Evolutionary conservation across 179 eudicot species (phyloP).

Genomic region (Drosera spatulata): DNA sequence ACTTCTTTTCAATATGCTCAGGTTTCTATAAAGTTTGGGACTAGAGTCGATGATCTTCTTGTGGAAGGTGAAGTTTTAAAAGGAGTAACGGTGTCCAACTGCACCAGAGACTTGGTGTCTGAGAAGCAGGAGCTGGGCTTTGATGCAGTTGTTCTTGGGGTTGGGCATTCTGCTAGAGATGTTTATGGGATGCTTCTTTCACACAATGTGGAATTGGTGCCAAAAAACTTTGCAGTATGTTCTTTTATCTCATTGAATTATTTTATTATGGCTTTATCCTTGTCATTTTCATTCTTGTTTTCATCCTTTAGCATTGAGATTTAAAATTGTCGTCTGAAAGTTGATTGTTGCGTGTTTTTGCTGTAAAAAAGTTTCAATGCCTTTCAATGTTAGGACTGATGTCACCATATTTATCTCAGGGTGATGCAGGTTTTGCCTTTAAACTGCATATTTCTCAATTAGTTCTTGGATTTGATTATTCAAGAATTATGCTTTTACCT

Average conservation of each 20-base stretch:
- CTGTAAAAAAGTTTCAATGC: neutral
- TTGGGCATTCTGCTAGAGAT: conserved; percentile 98
- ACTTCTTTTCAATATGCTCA: conserved; percentile 13
- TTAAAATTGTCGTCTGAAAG: too few species aligned
- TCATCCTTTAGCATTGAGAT: neutral
- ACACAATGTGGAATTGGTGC: conserved; percentile 57
- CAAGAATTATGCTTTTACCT: too few species aligned
- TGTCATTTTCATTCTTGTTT: neutral
- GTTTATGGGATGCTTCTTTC: conserved; percentile 85
- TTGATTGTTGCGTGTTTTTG: neutral
- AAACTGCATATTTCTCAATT: too few species aligned
- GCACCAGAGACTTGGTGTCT: conserved; percentile 18
- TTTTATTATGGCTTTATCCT: too few species aligned
- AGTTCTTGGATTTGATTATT: too few species aligned
- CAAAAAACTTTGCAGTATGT: conserved; percentile 91
- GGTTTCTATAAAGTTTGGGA: conserved; percentile 83
- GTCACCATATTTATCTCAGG: too few species aligned
- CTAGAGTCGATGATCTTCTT: conserved; percentile 85
- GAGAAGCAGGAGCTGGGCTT: conserved; percentile 36
- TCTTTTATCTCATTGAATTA: neutral
- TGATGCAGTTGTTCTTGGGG: conserved; percentile 93
- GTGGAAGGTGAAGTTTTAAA: conserved; percentile 43
- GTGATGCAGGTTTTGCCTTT: too few species aligned
- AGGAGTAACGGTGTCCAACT: conserved; percentile 76
- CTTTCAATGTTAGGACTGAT: too few species aligned